phyloP scores from a whole-genome alignment of 2,329 filamentous ascomycete genomes.

The Botrytis squamosa region DNA sequence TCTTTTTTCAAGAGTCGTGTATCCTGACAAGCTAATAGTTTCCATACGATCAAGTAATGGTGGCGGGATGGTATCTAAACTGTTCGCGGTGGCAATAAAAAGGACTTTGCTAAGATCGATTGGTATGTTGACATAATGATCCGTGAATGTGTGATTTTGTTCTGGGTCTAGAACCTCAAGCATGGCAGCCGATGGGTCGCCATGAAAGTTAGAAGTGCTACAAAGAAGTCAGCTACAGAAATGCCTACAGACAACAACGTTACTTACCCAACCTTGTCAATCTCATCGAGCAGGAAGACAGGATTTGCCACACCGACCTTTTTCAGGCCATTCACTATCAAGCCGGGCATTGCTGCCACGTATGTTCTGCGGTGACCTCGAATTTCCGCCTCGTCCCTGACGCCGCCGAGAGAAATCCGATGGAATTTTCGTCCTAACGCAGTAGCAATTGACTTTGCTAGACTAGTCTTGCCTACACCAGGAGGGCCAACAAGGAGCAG shows the following conservation, averaged over 20 bases:
- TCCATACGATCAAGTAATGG: conserved; percentile 96
- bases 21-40: conserved; percentile 87
- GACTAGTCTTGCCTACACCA: conserved; percentile 91
- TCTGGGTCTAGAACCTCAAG: conserved; percentile 96
- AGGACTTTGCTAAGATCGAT: conserved; percentile 95
- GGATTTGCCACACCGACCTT: conserved; percentile 96
- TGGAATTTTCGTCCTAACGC: conserved; percentile 95
- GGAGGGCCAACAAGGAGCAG: conserved; percentile 89
- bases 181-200: conserved; percentile 96
- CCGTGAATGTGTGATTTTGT: conserved; percentile 91
- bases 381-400: conserved; percentile 95
- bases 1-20: conserved; percentile 94
- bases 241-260: not conserved
- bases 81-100: conserved; percentile 97
- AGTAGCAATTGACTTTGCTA: conserved; percentile 89
- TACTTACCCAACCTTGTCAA: conserved; percentile 77
- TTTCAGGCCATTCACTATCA: conserved; percentile 89
- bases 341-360: conserved; percentile 96
- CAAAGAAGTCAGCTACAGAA: conserved; percentile 12
- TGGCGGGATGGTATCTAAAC: conserved; percentile 89
- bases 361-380: conserved; percentile 93
- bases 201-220: conserved; percentile 81
- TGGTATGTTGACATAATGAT: conserved; percentile 95
- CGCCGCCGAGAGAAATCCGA: conserved; percentile 91
- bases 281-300: conserved; percentile 93